Evolutionary conservation across 139 green algal genomes (phyloP), one percentile per base, ranked within the genome.

Genomic region (Pseudopediastrum boryanum): DNA sequence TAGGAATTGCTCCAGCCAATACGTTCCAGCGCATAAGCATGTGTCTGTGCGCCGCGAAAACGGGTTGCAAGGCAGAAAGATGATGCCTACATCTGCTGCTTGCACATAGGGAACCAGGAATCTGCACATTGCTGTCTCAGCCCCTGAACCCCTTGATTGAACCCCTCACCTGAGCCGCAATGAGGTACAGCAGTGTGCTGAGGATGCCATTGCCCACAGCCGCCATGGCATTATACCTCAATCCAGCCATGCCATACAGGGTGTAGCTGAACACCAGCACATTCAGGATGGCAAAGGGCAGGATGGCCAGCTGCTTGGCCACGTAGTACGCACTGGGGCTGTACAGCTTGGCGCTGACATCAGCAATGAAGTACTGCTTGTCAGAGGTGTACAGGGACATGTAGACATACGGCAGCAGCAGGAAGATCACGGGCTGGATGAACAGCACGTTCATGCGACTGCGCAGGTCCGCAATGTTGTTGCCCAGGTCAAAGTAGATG

Each of bases 391-490:
- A 91, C 61, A 93, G 83, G 8, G 77, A 87, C 80, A 93, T 90
- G 77, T 85, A 90, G 27, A 88, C 81, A 77, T 89, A 93, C 31
- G 88, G 88, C 81, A 94, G 81, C 44, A 92, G 88, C 86, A 92
- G 68, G 44, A 90, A 84, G 52, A 92, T 85, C 31, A 85, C 68
- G 6, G 83, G 74, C 74, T 86, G 78, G 35, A 84, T 83, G 63
- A 90, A 94, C 62, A 90, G 80, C 23, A 91, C 67, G 72, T 91
- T 90, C 48, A 91, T 68, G 23, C 87, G 80, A 3, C 76, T 65
- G 16, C 74, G 43, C 8, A 81, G 74, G 1, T 33, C 25, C 31
- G 19, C 46, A 16, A 16, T n/a, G 46, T 12, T 16, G 46, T 56
- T 56, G 12, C 13, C 46, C 33, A 92, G 54, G 83, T 72, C 75